Percentiles rank a stretch among this genome's conserved stretches.
phyloP scores from a whole-genome alignment of 1,284 basidiomycete genomes.

The Neonothopanus nambi region DNA sequence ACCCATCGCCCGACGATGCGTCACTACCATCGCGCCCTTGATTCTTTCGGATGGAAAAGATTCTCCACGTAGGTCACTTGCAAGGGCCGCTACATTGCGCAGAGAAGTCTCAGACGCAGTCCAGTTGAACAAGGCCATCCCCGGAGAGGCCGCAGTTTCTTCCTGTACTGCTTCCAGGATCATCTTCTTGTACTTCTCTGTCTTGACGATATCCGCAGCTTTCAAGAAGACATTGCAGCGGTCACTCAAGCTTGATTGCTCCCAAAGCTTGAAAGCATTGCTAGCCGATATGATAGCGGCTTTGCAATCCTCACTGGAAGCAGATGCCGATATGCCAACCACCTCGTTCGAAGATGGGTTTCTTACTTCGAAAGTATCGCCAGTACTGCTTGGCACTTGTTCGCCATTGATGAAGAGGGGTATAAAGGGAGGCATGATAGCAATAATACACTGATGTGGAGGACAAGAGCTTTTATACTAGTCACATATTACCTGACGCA shows the following conservation, averaged over 20 bases:
- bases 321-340: slow-evolving; percentile 45
- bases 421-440: slow-evolving; percentile 28
- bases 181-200: slow-evolving; percentile 41
- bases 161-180: slow-evolving; percentile 33
- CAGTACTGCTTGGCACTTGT: slow-evolving; percentile 35
- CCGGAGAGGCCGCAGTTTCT: slow-evolving; percentile 39
- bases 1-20: slow-evolving; percentile 36
- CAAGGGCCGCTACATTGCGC: slow-evolving; percentile 26
- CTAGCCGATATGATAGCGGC: slow-evolving; percentile 48
- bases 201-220: slow-evolving; percentile 44
- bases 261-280: slow-evolving; percentile 52
- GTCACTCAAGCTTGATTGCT: slow-evolving; percentile 35
- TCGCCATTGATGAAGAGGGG: slow-evolving; percentile 42
- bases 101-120: slow-evolving; percentile 22
- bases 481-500: too few species aligned
- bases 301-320: slow-evolving; percentile 45
- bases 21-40: slow-evolving; percentile 31
- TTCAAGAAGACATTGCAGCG: slow-evolving; percentile 46
- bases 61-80: slow-evolving; percentile 31
- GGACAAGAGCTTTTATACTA: background rate
- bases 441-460: background rate
- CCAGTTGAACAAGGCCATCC: slow-evolving; percentile 29
- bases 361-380: slow-evolving; percentile 43
- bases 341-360: slow-evolving; percentile 43
- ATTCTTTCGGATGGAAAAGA: slow-evolving; percentile 30